Conservation (phyloP, 1,284 basidiomycete genomes). For the Heterobasidion occidentale region DNA sequence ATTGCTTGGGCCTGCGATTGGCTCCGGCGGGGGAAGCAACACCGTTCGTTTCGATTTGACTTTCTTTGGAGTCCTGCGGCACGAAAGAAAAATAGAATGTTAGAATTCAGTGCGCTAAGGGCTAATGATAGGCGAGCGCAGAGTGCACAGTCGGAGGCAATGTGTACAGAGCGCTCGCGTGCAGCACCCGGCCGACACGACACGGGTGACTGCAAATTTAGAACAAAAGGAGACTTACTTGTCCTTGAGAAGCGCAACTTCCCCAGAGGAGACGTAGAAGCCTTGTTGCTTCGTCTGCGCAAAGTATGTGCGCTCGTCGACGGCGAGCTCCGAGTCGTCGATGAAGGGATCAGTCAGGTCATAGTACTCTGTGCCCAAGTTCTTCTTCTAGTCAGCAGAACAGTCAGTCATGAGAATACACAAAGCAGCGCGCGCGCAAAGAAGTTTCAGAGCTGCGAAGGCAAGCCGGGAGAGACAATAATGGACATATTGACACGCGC, state of each 20-base stretch:
- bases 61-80: conserved; percentile 46
- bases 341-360: conserved; percentile 93
- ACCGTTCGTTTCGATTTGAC: conserved; percentile 47
- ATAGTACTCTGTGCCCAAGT: conserved; percentile 66
- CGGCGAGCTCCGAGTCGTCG: conserved; percentile 89
- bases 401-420: background rate
- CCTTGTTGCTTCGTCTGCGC: conserved; percentile 93
- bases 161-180: background rate
- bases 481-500: background rate
- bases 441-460: background rate
- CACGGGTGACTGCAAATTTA: background rate
- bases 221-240: conserved; percentile 26
- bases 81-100: background rate
- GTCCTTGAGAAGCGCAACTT: conserved; percentile 79
- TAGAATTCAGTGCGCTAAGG: background rate
- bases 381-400: conserved; percentile 39
- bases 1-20: conserved; percentile 19
- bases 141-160: background rate
- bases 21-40: conserved; percentile 21
- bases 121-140: no score
- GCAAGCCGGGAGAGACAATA: background rate
- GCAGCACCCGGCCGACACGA: background rate
- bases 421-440: background rate
- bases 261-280: conserved; percentile 86
- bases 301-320: conserved; percentile 87